Conservation (phyloP, 106 monocot genomes). For the Dioscorea dumetorum region DNA sequence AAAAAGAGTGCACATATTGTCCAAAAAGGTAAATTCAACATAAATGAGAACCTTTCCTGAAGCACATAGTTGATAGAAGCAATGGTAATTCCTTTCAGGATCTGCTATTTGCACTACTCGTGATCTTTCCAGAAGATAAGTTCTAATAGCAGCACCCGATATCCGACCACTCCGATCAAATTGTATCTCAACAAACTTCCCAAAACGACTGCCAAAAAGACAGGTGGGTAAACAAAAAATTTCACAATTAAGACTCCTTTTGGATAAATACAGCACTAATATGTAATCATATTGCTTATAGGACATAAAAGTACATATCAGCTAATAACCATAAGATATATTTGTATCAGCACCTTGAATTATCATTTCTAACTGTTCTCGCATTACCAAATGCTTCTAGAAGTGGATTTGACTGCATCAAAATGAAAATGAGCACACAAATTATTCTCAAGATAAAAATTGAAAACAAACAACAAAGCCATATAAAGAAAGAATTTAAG, state of each 20-base stretch:
- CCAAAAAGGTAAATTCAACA: neutral
- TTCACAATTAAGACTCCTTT: too few species aligned
- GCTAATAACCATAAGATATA: too few species aligned
- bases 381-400: constrained; percentile 99
- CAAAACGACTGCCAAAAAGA: constrained; percentile 52
- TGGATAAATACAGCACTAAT: neutral
- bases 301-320: too few species aligned
- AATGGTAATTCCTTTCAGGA: constrained; percentile 81
- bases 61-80: constrained; percentile 80
- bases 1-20: too few species aligned
- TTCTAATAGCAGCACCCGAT: constrained; percentile 81
- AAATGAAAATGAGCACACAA: constrained; percentile 5
- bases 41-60: constrained; percentile 18
- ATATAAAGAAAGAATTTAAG: too few species aligned
- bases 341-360: constrained; percentile 62
- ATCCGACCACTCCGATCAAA: constrained; percentile 72
- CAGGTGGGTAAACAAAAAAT: too few species aligned
- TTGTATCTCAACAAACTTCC: constrained; percentile 90
- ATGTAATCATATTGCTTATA: neutral
- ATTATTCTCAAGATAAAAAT: neutral
- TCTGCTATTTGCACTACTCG: constrained; percentile 75
- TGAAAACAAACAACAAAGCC: neutral
- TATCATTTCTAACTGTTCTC: constrained; percentile 98
- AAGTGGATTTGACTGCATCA: constrained; percentile 89
- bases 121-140: constrained; percentile 75